Conservation (phyloP, 148 eudicot species). For the Fagopyrum esculentum region DNA sequence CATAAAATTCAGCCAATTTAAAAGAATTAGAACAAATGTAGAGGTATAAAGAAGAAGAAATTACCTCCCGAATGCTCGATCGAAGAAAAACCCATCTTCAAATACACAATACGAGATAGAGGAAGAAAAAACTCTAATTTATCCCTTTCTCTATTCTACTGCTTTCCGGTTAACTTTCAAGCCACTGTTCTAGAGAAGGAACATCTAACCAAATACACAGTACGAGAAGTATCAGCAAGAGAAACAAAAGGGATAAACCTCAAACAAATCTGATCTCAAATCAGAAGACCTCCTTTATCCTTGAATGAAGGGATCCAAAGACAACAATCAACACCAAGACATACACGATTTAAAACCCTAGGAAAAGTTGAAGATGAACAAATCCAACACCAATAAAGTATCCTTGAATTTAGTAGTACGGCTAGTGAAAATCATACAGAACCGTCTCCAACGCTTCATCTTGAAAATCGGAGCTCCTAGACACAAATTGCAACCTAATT, state of each 20-base stretch:
- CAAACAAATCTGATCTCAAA: too few species aligned
- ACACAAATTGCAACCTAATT: not conserved
- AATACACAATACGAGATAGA: not conserved
- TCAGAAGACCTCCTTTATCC: constrained; percentile 13
- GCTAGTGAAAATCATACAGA: constrained; percentile 18
- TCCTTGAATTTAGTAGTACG: not conserved
- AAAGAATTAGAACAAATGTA: too few species aligned
- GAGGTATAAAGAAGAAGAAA: too few species aligned
- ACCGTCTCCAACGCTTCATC: constrained; percentile 8
- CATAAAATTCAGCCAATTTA: too few species aligned
- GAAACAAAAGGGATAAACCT: too few species aligned
- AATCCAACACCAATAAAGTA: not conserved
- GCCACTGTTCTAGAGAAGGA: not conserved
- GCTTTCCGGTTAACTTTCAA: not conserved
- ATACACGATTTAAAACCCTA: constrained; percentile 10
- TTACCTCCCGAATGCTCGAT: too few species aligned
- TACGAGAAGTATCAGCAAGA: too few species aligned
- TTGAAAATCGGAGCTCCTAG: not conserved
- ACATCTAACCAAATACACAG: too few species aligned
- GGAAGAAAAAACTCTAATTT: not conserved
- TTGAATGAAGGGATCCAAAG: not conserved
- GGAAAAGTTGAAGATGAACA: not conserved
- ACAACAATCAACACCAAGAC: constrained; percentile 4
- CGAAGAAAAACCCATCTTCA: too few species aligned
- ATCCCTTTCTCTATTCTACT: not conserved